Percentiles rank a stretch among this genome's conserved stretches.
These are phyloP conservation scores for Paracamarosporium sp. DNA, from an alignment of 2,329 filamentous ascomycete species.

Conservation along the genomic window DNA sequence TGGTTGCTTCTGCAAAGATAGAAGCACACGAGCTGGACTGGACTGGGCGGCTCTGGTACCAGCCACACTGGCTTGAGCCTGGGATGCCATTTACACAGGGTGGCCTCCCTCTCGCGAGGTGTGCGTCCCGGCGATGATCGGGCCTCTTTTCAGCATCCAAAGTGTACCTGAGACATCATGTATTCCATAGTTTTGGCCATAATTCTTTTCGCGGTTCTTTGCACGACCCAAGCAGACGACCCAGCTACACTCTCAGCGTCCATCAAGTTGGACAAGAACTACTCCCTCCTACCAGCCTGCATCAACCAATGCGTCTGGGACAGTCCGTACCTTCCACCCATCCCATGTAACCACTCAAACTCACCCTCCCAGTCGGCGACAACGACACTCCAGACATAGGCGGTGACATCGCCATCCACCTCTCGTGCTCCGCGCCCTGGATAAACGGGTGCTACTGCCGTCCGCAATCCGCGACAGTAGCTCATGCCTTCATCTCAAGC, in stretches of 20 bases:
- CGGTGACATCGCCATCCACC: slow-evolving; percentile 19
- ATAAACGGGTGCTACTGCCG: slow-evolving; percentile 20
- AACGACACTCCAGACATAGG: slow-evolving; percentile 15
- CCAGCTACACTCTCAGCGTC: slow-evolving; percentile 12
- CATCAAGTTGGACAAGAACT: slow-evolving; percentile 14
- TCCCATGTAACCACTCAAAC: too few species aligned
- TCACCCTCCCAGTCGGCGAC: slow-evolving; percentile 11
- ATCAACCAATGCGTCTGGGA: slow-evolving; percentile 23
- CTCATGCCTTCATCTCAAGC: slow-evolving; percentile 14
- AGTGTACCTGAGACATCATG: not conserved
- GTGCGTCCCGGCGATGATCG: not conserved
- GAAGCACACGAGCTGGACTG: too few species aligned
- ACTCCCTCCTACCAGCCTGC: slow-evolving; percentile 17
- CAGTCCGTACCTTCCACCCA: too few species aligned
- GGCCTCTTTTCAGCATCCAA: not conserved
- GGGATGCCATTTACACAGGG: not conserved
- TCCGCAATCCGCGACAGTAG: slow-evolving; percentile 6
- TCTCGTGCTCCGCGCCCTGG: slow-evolving; percentile 16
- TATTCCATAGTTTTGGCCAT: not conserved
- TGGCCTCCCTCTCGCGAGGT: not conserved
- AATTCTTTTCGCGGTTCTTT: not conserved
- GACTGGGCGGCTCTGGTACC: not conserved
- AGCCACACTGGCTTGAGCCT: not conserved
- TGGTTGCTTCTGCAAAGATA: not conserved
- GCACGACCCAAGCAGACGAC: slow-evolving; percentile 6